Percentiles rank a stretch among this genome's conserved stretches.
phyloP scores from a whole-genome alignment of 257 asterid species.

The Gentiana dahurica region DNA sequence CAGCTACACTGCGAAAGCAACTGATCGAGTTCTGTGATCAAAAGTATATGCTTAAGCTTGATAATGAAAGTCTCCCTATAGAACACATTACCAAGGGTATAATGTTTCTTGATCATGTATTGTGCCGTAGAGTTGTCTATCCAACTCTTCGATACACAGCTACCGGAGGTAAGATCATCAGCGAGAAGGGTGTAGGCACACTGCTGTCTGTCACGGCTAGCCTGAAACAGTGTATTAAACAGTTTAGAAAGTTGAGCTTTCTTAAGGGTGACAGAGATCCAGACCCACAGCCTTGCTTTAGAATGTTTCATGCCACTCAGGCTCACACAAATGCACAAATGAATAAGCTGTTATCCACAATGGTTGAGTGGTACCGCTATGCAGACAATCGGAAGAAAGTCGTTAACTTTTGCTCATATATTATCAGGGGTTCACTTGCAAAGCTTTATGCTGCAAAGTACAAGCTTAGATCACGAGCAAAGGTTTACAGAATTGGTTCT shows the following conservation, averaged over 20 bases:
- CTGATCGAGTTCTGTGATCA: slow-evolving; percentile 81
- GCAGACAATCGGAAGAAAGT: slow-evolving; percentile 94
- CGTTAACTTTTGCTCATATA: slow-evolving; percentile 87
- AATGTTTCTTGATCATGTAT: slow-evolving; percentile 93
- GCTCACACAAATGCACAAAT: slow-evolving; percentile 97
- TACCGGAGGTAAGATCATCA: slow-evolving; percentile 91
- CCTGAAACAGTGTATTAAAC: slow-evolving; percentile 84
- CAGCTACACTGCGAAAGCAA: slow-evolving; percentile 79
- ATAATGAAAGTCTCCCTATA: slow-evolving; percentile 80
- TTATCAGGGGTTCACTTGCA: slow-evolving; percentile 92
- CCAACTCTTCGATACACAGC: slow-evolving; percentile 94
- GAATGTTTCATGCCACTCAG: slow-evolving; percentile 99
- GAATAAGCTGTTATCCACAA: slow-evolving; percentile 79
- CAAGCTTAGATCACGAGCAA: slow-evolving; percentile 90
- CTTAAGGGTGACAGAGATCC: slow-evolving; percentile 96
- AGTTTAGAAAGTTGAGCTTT: slow-evolving; percentile 68
- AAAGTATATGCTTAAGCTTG: slow-evolving; percentile 82
- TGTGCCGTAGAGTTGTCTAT: slow-evolving; percentile 89
- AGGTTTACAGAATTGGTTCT: slow-evolving; percentile 82
- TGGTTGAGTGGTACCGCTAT: slow-evolving; percentile 97
- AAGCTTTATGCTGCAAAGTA: slow-evolving; percentile 97
- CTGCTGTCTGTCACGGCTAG: slow-evolving; percentile 91
- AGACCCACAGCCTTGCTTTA: slow-evolving; percentile 95
- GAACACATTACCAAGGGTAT: slow-evolving; percentile 98
- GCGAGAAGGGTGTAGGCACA: slow-evolving; percentile 96